Base-by-base conservation (phyloP, 225 moss, liverwort and hornwort species). In the Physcomitrium patens region DNA sequence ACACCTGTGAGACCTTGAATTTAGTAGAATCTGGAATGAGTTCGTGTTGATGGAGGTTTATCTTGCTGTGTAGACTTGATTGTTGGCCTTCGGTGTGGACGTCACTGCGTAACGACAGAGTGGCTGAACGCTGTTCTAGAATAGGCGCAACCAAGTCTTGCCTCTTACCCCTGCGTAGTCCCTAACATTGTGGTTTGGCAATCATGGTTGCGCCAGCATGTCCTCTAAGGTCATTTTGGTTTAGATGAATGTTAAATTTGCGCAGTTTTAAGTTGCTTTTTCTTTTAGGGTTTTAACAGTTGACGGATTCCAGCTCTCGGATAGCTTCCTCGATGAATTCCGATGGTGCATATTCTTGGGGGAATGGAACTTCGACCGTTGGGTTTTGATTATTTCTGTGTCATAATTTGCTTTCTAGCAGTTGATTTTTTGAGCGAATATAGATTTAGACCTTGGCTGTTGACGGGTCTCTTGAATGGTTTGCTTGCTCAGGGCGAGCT, bases 401-500 rank as follows among this genome's bases (percentile, higher is more conserved):
- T 59, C 12, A 5, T 9, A 1, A 20, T 63, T 42, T 28, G 4
- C 19, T 63, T 44, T 6, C 52, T 10, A 45, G 46, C 19, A 24
- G 7, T 0, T 51, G 0, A 1, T 46, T 2, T 60, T 52, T 22
- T 0, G 26, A 12, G 8, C 14, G 60, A 17, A 12, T 50, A 31
- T 15, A 37, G 31, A 37, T 37, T 44, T 28, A 9, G 26, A 26
- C 16, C 28, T 31, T 72, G 45, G 31, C 37, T 15, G 51, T 31
- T 77, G 41, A 77, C 23, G 0, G 13, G 63, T 67, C 11, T 73
- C 3, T 56, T 59, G 48, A 37, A 77, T 62, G 67, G 58, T 42
- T 17, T 72, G 47, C 53, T 12, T 68, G 69, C 3, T 26, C 89
- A 93, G 90, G 86, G 87, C 14, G 91, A 95, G 77, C 77, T 89